Percentiles rank a stretch among this genome's conserved stretches.
These are phyloP conservation scores for Apodospora peruviana DNA, from an alignment of 495 filamentous ascomycete species.

Conservation along the genomic window DNA sequence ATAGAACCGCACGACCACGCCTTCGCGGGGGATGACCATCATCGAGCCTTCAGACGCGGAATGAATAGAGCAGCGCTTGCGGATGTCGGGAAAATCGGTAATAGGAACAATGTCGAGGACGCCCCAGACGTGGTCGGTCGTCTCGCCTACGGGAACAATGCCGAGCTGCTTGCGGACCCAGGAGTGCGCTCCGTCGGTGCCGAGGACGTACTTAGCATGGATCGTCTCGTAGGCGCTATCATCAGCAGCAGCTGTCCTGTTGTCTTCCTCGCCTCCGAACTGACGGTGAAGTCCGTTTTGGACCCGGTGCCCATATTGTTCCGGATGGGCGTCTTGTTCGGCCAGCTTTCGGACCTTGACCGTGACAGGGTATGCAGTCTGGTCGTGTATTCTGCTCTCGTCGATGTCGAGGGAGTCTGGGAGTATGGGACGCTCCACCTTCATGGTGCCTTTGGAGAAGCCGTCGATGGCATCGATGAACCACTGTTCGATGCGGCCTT, in stretches of 20 bases:
- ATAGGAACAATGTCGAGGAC: constrained; percentile 62
- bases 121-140: constrained; percentile 56
- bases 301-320: constrained; percentile 3
- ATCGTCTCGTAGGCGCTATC: constrained; percentile 36
- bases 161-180: constrained; percentile 55
- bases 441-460: too few relatives aligned
- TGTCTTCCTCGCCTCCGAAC: constrained; percentile 21
- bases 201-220: constrained; percentile 60
- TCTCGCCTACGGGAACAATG: constrained; percentile 48
- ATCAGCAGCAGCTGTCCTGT: too few relatives aligned
- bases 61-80: constrained; percentile 56
- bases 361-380: too few relatives aligned
- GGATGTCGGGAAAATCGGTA: constrained; percentile 67
- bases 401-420: too few relatives aligned
- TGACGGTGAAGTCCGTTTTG: constrained; percentile 15
- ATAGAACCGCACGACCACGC: constrained; percentile 59
- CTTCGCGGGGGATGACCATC: constrained; percentile 63
- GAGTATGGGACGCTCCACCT: too few relatives aligned
- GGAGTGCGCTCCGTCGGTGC: constrained; percentile 62
- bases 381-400: too few relatives aligned
- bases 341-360: too few relatives aligned
- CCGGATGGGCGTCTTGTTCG: too few relatives aligned
- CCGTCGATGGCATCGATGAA: too few relatives aligned
- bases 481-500: too few relatives aligned
- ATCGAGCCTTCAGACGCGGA: constrained; percentile 56